Evolutionary conservation across 2,329 filamentous ascomycete species (phyloP).

Genomic region (Septoria petroselini): DNA sequence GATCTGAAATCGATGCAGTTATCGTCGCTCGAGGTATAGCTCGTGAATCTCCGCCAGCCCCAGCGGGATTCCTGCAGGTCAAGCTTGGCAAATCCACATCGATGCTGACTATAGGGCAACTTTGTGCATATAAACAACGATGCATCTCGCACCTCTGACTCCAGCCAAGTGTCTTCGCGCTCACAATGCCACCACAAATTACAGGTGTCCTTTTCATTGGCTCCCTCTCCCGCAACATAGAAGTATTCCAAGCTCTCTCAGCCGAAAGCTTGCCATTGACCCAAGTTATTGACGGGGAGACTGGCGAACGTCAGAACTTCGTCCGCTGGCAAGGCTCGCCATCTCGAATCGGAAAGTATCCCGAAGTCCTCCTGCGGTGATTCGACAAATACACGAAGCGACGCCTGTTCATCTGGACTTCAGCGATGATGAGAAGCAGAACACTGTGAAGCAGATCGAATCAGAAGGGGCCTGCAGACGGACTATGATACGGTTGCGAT

Average conservation of each 20-base stretch:
- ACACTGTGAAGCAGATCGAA: slow-evolving; percentile 17
- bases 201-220: neutral
- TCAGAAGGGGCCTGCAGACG: slow-evolving; percentile 26
- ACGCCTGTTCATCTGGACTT: neutral
- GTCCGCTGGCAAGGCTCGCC: slow-evolving; percentile 34
- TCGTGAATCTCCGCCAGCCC: too few relatives aligned
- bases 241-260: neutral
- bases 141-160: too few relatives aligned
- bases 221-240: neutral
- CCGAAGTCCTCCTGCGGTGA: slow-evolving; percentile 1
- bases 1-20: too few relatives aligned
- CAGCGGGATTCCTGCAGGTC: too few relatives aligned
- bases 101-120: too few relatives aligned
- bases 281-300: slow-evolving; percentile 41
- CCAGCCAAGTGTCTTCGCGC: too few relatives aligned
- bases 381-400: neutral
- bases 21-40: too few relatives aligned
- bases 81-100: too few relatives aligned
- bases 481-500: slow-evolving; percentile 37
- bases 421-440: neutral
- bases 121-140: too few relatives aligned
- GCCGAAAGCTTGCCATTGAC: neutral
- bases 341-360: slow-evolving; percentile 15
- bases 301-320: slow-evolving; percentile 36
- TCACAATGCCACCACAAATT: neutral